Evolutionary conservation across 495 filamentous ascomycete genomes (phyloP).

Genomic region (Lophium mytilinum): DNA sequence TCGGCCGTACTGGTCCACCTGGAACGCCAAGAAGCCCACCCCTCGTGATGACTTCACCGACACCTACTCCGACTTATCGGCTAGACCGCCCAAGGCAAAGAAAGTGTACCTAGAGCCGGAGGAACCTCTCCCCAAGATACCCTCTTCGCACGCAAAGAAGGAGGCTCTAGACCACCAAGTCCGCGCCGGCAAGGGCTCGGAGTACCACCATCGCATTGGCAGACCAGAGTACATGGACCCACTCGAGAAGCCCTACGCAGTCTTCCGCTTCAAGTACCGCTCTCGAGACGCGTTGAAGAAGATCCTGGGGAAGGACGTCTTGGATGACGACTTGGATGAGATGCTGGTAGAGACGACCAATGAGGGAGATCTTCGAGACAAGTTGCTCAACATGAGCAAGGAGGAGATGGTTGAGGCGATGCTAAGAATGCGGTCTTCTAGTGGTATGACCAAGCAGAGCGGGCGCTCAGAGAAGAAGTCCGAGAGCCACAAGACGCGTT

Average conservation of each 20-base stretch:
- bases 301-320: neutral
- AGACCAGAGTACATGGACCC: constrained; percentile 38
- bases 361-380: neutral
- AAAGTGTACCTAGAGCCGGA: neutral
- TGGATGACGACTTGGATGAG: neutral
- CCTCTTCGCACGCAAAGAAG: constrained; percentile 2
- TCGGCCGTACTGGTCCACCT: constrained; percentile 14
- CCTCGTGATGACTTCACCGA: neutral
- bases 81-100: neutral
- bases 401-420: constrained; percentile 27
- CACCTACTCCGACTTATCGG: too few species aligned
- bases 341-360: neutral
- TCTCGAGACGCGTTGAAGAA: constrained; percentile 17
- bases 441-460: too few species aligned
- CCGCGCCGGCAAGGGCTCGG: constrained; percentile 27
- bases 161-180: constrained; percentile 31
- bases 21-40: neutral
- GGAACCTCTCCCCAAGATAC: constrained; percentile 9
- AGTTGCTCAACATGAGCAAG: constrained; percentile 20
- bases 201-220: constrained; percentile 32
- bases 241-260: constrained; percentile 39
- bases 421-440: neutral
- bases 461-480: too few species aligned
- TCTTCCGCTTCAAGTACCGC: constrained; percentile 43
- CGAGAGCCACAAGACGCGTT: too few species aligned